Base-by-base conservation (phyloP, 257 asterid species). In the Datura wrightii region DNA sequence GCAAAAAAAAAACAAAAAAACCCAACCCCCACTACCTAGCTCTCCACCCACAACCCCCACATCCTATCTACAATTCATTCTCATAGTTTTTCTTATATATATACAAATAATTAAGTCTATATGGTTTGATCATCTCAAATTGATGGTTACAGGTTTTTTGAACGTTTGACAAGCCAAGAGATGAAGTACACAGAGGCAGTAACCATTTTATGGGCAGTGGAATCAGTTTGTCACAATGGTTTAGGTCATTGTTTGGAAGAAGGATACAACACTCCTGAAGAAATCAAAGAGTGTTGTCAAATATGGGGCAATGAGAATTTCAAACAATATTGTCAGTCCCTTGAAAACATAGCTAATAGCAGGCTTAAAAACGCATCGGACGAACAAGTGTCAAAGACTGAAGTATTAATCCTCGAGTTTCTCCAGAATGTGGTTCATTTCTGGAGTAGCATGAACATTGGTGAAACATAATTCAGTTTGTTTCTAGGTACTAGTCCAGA, bases 191-290 rank as follows among this genome's bases (percentile, higher is more conserved):
- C 53, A 39, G 85, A 34, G 2, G 85, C 53, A 52, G 11, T 83
- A 56, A 37, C 80, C 11, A 66, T 83, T 48, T 65, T 83, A 8
- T 83, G 85, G 85, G 85, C 80, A 18, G 48, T 66, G 16, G 67
- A 67, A 52, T 48, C 11, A 34, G 69, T 83, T 18, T 83, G 67
- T 36, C 31, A 83, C 56, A 39, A n/a, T 44, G 37, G 80, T 31
- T 83, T 83, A 18, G 41, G 0, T 8, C 55, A 67, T 2, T 67
- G 80, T 66, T 83, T 83, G 11, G 19, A 19, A 3, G 56, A 52
- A 31, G 85, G 8, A 6, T 48, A 41, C 10, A 53, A 0, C 2
- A 50, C 85, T 24, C 67, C 80, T 15, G 14, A 66, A 8, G 80
- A 83, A 42, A 83, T 66, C 55, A 67, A 66, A 10, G 80, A 69